Percentiles rank a stretch among this genome's conserved stretches.
Evolutionary conservation across 2,329 filamentous ascomycete species (phyloP).

Genomic region (Bipolaris victoriae): DNA sequence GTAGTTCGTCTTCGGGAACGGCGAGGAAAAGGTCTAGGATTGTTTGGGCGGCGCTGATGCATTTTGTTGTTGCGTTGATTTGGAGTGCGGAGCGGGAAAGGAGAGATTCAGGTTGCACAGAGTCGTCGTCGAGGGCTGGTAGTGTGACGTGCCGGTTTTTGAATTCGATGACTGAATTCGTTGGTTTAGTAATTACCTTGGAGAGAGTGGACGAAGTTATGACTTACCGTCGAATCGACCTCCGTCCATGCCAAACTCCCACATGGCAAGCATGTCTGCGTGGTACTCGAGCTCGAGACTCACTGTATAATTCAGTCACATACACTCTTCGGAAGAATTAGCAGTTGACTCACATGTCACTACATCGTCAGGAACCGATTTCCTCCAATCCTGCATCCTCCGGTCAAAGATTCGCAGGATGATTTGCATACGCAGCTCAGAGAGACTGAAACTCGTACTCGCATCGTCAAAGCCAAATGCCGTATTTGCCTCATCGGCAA

Average conservation of each 20-base stretch:
- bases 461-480: conserved; percentile 49
- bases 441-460: conserved; percentile 46
- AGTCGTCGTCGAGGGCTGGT: conserved; percentile 43
- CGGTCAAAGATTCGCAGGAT: conserved; percentile 46
- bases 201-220: background rate
- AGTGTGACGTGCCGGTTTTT: conserved; percentile 43
- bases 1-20: conserved; percentile 28
- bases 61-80: conserved; percentile 46
- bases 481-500: conserved; percentile 46
- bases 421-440: conserved; percentile 44
- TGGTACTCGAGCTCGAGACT: conserved; percentile 39
- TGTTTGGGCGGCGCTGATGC: conserved; percentile 40
- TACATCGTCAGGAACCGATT: conserved; percentile 38
- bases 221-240: conserved; percentile 37
- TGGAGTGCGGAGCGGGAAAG: conserved; percentile 43
- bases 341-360: conserved; percentile 31
- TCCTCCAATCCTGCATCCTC: conserved; percentile 46
- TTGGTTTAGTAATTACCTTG: background rate
- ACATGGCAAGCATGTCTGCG: conserved; percentile 45
- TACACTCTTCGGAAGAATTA: background rate
- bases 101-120: conserved; percentile 42
- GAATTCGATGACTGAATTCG: conserved; percentile 37
- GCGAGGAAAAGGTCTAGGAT: conserved; percentile 41
- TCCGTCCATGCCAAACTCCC: conserved; percentile 48
- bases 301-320: conserved; percentile 9